These are phyloP conservation scores for Pichia sp. DNA, from an alignment of 1,139 yeast genomes.

Conservation along the genomic window DNA sequence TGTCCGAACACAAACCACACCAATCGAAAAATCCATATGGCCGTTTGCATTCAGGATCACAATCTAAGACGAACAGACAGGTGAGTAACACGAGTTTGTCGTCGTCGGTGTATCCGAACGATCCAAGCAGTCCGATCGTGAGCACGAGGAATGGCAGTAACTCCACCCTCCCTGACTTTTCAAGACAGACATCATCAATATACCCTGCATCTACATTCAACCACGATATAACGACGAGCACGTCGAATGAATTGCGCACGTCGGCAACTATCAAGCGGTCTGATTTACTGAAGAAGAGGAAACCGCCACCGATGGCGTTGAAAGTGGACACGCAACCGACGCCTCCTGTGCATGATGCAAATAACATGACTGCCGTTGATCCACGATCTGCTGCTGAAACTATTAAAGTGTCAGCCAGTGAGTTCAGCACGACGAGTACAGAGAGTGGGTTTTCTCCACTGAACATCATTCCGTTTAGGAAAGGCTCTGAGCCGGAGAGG, in stretches of 20 bases:
- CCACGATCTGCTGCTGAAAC: slow-evolving; percentile 1
- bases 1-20: not conserved
- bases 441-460: slow-evolving; percentile 18
- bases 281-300: slow-evolving; percentile 13
- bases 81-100: slow-evolving; percentile 10
- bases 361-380: not conserved
- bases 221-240: not conserved
- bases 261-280: slow-evolving; percentile 10
- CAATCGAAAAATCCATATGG: not conserved
- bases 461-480: slow-evolving; percentile 1
- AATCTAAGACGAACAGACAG: not conserved
- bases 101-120: slow-evolving; percentile 16
- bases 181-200: slow-evolving; percentile 18
- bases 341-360: too few species aligned
- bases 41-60: not conserved
- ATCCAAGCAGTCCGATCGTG: not conserved
- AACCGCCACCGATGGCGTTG: slow-evolving; percentile 18
- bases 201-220: slow-evolving; percentile 12
- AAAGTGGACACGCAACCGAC: slow-evolving; percentile 3
- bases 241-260: not conserved
- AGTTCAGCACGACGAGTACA: not conserved
- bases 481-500: too few species aligned
- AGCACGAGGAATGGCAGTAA: slow-evolving; percentile 2
- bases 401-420: slow-evolving; percentile 1
- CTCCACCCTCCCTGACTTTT: slow-evolving; percentile 10